Evolutionary conservation across 352 stramenopile species (phyloP).

Genomic region (Pilasporangium apinafurcum): DNA sequence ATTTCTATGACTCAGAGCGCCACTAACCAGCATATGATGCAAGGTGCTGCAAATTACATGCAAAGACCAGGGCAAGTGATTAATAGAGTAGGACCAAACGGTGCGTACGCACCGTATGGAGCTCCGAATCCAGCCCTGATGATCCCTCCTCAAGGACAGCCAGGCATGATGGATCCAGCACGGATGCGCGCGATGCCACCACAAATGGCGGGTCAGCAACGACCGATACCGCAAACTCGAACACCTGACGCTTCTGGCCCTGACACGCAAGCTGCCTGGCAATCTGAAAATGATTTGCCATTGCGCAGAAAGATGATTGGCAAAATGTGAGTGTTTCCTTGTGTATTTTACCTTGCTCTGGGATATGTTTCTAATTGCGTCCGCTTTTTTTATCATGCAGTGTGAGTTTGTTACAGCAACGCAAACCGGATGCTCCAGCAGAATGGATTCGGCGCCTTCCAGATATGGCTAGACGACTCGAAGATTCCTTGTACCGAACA

Average conservation of each 20-base stretch:
- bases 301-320: slow-evolving; percentile 87
- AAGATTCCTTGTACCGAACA: slow-evolving; percentile 96
- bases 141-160: slow-evolving; percentile 34
- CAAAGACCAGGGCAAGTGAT: slow-evolving; percentile 58
- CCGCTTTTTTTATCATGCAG: slow-evolving; percentile 13
- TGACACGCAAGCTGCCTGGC: slow-evolving; percentile 68
- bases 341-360: neutral
- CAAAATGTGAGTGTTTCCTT: slow-evolving; percentile 76
- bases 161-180: slow-evolving; percentile 25
- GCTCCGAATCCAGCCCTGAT: slow-evolving; percentile 59
- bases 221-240: slow-evolving; percentile 38
- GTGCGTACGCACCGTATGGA: slow-evolving; percentile 56
- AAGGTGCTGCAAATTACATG: slow-evolving; percentile 47
- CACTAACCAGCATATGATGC: slow-evolving; percentile 58
- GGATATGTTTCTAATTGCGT: neutral
- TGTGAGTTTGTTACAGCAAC: slow-evolving; percentile 94
- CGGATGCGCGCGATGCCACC: slow-evolving; percentile 32
- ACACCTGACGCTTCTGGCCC: slow-evolving; percentile 25
- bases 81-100: slow-evolving; percentile 29
- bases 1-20: slow-evolving; percentile 77
- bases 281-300: slow-evolving; percentile 83
- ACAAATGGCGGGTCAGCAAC: slow-evolving; percentile 4
- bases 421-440: slow-evolving; percentile 94
- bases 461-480: slow-evolving; percentile 96
- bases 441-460: slow-evolving; percentile 97